phyloP scores from a whole-genome alignment of 2,329 filamentous ascomycete species.

The Phaeophleospora eucalypticola region DNA sequence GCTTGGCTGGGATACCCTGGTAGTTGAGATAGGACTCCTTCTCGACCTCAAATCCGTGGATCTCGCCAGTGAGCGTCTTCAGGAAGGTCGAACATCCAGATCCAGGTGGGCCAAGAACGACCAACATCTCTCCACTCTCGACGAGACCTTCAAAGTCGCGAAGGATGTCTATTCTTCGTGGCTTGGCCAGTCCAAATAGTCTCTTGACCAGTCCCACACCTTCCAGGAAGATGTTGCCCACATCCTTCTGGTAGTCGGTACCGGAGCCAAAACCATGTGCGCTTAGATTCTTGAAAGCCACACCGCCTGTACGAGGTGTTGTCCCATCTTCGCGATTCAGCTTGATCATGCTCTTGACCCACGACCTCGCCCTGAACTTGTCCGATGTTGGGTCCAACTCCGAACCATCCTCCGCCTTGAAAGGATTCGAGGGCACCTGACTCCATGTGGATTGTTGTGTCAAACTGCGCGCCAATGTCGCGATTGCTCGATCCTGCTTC shows the following conservation, averaged over 20 bases:
- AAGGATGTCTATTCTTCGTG: conserved; percentile 55
- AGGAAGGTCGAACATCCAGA: conserved; percentile 77
- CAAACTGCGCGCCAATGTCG: conserved; percentile 40
- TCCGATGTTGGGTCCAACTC: conserved; percentile 44
- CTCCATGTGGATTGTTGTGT: conserved; percentile 40
- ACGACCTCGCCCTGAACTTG: conserved; percentile 47
- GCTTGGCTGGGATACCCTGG: conserved; percentile 66
- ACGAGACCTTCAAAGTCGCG: conserved; percentile 65
- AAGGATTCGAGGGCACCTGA: conserved; percentile 36
- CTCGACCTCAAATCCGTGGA: conserved; percentile 72
- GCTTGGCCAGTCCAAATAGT: conserved; percentile 27
- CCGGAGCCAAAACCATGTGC: conserved; percentile 48
- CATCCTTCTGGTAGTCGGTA: conserved; percentile 50
- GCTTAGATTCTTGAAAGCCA: conserved; percentile 45
- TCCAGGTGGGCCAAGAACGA: conserved; percentile 66
- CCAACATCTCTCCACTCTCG: conserved; percentile 68
- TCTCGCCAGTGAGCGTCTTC: conserved; percentile 79
- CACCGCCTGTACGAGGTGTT: conserved; percentile 43
- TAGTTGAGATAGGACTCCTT: conserved; percentile 74
- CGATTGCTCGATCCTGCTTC: conserved; percentile 39
- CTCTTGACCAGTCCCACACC: conserved; percentile 37
- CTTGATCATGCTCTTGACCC: conserved; percentile 49
- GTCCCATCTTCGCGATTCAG: conserved; percentile 41
- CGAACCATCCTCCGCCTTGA: conserved; percentile 39
- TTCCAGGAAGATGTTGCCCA: conserved; percentile 46